Base-by-base conservation (phyloP, 2,329 filamentous ascomycete species). In the Penicillium sp. region DNA sequence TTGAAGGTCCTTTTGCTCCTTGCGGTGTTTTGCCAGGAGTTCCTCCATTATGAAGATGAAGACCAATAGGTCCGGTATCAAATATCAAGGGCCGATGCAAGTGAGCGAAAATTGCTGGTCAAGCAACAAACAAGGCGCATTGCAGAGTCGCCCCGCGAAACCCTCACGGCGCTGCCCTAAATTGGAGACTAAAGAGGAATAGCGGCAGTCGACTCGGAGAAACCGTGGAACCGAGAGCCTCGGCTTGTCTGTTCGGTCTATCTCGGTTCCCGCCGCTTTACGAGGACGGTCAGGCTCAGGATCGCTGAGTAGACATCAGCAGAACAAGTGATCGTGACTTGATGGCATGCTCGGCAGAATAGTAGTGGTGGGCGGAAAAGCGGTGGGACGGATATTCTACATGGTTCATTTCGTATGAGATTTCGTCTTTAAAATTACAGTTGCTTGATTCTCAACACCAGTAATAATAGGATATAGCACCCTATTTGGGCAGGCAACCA, bases 1-100 rank as follows among this genome's bases (percentile, higher is more conserved):
- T 69, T 95, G 88, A 24, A 98, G 79, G 53, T 97, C 92, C 60
- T 84, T 86, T 68, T 87, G 84, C 73, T 98, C 92, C 71, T 89
- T 93, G 62, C 89, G 84, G 69, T 98, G 93, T 41, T 85, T 86
- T 32, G 83, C 76, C 61, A 89, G 84, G 48, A 93, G 74, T 54
- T 88, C 84, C 52, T 96, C 91, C 71, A 93, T 82, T n/a, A 8
- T 40, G 46, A 40, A 35, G 2, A 9, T 24, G 28, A 29, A 32
- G 9, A 20, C 37, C 33, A n/a, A 18, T 35, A 7, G 32, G n/a
- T 18, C 15, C 8, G 9, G 15, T 8, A 35, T 18, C 20, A 10
- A 18, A 20, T 37, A 12, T 20, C 33, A 43, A 15, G 24, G 1
- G 43, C 1, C 24, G 49, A 28, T 47, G n/a, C 49, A 50, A 47